Evolutionary conservation across 169 alveolate genomes (phyloP).

Genomic region (Plasmodium gallinaceum): DNA sequence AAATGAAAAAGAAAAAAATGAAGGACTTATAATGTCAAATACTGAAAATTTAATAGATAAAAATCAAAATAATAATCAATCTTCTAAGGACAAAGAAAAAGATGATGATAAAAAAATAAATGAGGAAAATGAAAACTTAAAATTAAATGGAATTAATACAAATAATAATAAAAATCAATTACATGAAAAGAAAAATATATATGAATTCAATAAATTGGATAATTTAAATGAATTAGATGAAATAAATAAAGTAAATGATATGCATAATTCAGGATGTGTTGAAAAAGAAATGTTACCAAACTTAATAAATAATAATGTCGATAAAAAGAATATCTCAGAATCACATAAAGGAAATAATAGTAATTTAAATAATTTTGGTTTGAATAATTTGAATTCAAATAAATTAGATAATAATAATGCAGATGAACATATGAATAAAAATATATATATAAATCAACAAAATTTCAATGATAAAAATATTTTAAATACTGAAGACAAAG

Average conservation of each 20-base stretch:
- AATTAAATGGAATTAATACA: not conserved
- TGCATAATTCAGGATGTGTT: not conserved
- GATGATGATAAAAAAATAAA: not conserved
- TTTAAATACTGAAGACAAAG: slow-evolving; percentile 39
- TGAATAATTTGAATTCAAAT: not conserved
- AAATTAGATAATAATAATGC: not conserved
- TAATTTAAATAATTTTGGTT: not conserved
- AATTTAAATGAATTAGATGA: not conserved
- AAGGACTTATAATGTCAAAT: not conserved
- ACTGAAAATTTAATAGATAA: slow-evolving; percentile 3
- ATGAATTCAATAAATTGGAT: not conserved
- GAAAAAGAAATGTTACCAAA: not conserved
- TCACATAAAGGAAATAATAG: not conserved
- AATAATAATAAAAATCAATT: not conserved
- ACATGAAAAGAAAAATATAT: not conserved
- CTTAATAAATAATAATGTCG: slow-evolving; percentile 6
- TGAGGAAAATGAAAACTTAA: not conserved
- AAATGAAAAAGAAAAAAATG: not conserved
- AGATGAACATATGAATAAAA: not conserved
- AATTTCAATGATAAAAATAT: not conserved
- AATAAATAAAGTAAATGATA: not conserved
- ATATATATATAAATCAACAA: not conserved
- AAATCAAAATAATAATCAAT: slow-evolving; percentile 20
- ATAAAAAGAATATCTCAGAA: not conserved
- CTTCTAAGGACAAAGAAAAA: not conserved